Conservation (phyloP, 2,329 filamentous ascomycete genomes). For the Pseudogymnoascus sp. region DNA sequence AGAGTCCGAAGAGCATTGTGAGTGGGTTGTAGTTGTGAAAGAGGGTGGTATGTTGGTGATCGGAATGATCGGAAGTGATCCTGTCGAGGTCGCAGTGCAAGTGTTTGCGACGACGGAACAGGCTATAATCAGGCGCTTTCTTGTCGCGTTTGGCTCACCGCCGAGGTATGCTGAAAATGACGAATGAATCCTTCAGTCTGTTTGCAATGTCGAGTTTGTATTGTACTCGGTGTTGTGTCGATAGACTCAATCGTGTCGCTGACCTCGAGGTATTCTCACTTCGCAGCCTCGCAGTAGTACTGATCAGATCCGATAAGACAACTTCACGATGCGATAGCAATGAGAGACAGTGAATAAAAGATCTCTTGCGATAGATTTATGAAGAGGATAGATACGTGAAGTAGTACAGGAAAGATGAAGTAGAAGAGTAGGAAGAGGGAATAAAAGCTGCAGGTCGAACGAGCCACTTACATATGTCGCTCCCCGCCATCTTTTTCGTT, state of each 20-base stretch:
- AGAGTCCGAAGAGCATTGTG: constrained; percentile 49
- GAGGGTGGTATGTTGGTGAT: background rate
- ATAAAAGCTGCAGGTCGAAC: background rate
- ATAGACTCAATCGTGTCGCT: background rate
- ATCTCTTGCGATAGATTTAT: background rate
- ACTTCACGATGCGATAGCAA: background rate
- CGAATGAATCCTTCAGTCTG: background rate
- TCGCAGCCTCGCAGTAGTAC: background rate
- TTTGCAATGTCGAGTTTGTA: background rate
- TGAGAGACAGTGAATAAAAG: background rate
- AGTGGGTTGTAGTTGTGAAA: background rate
- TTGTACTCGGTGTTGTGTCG: background rate
- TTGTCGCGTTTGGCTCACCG: background rate
- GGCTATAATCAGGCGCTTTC: background rate
- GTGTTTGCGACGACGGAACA: background rate
- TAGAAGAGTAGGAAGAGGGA: background rate
- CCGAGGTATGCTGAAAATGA: background rate
- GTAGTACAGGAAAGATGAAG: background rate
- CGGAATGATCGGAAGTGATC: background rate
- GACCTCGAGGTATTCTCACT: background rate
- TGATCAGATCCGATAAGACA: background rate
- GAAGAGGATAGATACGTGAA: background rate
- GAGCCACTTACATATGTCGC: background rate
- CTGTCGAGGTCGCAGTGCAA: background rate
- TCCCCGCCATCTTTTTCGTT: background rate